These are phyloP conservation scores for Pythium myriotylum DNA, from an alignment of 352 stramenopile genomes.

Conservation along the genomic window DNA sequence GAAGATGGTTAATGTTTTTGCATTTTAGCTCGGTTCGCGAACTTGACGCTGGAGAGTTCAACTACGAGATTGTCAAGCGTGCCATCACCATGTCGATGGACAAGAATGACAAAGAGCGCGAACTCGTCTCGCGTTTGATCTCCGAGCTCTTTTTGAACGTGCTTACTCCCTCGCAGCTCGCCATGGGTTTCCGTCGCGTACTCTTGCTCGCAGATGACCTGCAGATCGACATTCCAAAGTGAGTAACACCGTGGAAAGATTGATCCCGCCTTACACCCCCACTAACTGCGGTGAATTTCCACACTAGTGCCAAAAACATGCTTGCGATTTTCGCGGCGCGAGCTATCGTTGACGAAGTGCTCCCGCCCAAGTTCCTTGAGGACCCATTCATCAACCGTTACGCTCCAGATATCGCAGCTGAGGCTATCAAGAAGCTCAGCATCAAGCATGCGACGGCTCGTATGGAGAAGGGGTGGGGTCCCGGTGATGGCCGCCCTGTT, in stretches of 20 bases:
- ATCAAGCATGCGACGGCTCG: constrained; percentile 95
- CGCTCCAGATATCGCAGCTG: constrained; percentile 94
- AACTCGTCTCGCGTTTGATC: constrained; percentile 92
- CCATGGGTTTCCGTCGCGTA: constrained; percentile 95
- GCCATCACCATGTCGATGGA: constrained; percentile 96
- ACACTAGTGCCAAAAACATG: constrained; percentile 81
- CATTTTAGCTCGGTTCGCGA: constrained; percentile 60
- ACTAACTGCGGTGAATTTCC: too few species aligned
- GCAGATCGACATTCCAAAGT: constrained; percentile 94
- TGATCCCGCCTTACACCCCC: too few species aligned
- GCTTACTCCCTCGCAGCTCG: constrained; percentile 73
- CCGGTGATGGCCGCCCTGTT: constrained; percentile 90
- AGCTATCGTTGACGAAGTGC: constrained; percentile 98
- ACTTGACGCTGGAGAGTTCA: constrained; percentile 73
- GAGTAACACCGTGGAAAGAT: too few species aligned
- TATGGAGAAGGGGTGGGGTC: constrained; percentile 98
- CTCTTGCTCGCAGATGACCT: constrained; percentile 96
- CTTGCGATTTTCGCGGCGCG: constrained; percentile 97
- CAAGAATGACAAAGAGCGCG: constrained; percentile 91
- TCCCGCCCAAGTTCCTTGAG: constrained; percentile 97
- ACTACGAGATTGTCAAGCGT: constrained; percentile 95
- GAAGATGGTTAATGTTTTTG: not conserved
- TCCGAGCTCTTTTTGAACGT: constrained; percentile 93
- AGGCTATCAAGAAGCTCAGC: constrained; percentile 96
- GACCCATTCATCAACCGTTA: constrained; percentile 95